These are phyloP conservation scores for Trichoderma koningii DNA, from an alignment of 2,329 filamentous ascomycete species.

Conservation along the genomic window DNA sequence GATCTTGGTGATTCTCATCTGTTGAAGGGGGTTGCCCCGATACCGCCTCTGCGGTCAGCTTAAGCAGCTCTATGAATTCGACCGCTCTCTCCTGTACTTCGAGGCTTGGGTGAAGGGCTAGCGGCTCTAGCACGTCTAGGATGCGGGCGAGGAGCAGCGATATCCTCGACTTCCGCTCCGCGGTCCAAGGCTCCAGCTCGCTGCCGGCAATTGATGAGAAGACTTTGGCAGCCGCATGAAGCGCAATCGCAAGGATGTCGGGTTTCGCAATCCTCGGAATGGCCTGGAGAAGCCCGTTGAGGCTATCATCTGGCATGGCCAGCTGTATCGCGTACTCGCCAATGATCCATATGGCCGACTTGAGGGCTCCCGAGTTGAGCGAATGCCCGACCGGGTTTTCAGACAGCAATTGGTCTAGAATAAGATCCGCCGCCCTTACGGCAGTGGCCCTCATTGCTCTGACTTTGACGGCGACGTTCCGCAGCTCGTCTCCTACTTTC, in stretches of 20 bases:
- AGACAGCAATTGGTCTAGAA: constrained; percentile 61
- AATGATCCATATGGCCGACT: constrained; percentile 78
- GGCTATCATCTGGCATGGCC: constrained; percentile 66
- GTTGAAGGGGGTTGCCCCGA: constrained; percentile 64
- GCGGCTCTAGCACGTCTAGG: constrained; percentile 75
- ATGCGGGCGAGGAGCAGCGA: constrained; percentile 79
- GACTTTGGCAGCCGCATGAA: constrained; percentile 86
- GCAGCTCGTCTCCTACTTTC: constrained; percentile 79
- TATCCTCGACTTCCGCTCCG: constrained; percentile 71
- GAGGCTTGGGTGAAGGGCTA: constrained; percentile 79
- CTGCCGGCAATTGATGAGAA: constrained; percentile 72
- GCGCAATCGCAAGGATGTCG: constrained; percentile 71
- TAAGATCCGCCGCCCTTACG: constrained; percentile 78
- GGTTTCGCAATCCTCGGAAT: constrained; percentile 59
- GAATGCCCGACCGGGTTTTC: constrained; percentile 57
- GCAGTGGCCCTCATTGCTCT: constrained; percentile 77
- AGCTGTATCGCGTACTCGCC: constrained; percentile 84
- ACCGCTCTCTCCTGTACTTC: constrained; percentile 95
- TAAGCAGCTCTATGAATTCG: constrained; percentile 87
- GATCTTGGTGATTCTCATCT: constrained; percentile 59
- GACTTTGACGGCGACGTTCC: constrained; percentile 90
- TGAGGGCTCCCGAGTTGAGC: constrained; percentile 67
- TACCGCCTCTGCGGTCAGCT: constrained; percentile 80
- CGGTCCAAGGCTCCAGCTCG: constrained; percentile 67
- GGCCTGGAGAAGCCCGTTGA: constrained; percentile 73